phyloP scores from a whole-genome alignment of 352 stramenopile species.

The Phytophthora rubi region DNA sequence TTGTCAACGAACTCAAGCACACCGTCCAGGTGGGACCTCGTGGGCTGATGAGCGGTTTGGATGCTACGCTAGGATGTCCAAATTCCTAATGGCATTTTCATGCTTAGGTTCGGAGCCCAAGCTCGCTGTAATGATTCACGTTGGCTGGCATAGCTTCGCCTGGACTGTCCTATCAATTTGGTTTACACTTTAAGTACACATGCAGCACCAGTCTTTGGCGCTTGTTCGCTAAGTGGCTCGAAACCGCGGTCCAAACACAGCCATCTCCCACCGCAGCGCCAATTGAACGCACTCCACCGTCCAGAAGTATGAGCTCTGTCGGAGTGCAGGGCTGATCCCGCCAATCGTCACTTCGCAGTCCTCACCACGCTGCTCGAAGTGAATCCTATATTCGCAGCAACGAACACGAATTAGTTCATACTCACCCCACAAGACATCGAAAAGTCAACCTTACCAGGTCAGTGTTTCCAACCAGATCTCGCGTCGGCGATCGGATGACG shows the following conservation, averaged over 20 bases:
- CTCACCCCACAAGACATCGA: not conserved
- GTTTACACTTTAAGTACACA: not conserved
- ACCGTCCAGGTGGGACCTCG: not conserved
- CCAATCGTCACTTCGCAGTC: slow-evolving; percentile 45
- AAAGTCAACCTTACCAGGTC: slow-evolving; percentile 23
- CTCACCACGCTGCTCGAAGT: slow-evolving; percentile 42
- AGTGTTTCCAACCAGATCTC: slow-evolving; percentile 38
- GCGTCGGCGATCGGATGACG: slow-evolving; percentile 8
- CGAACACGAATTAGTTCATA: slow-evolving; percentile 6
- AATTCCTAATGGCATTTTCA: too few relatives aligned
- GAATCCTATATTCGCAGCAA: slow-evolving; percentile 23
- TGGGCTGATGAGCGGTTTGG: not conserved
- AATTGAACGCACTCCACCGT: slow-evolving; percentile 48
- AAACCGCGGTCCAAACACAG: slow-evolving; percentile 42
- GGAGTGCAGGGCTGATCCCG: slow-evolving; percentile 42
- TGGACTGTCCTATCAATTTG: not conserved
- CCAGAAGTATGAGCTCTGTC: slow-evolving; percentile 50
- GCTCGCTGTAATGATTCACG: too few relatives aligned
- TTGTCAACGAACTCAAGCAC: not conserved
- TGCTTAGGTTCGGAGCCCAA: too few relatives aligned
- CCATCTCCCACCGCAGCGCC: slow-evolving; percentile 49
- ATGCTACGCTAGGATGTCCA: too few relatives aligned
- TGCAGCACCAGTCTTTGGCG: not conserved
- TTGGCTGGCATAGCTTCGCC: too few relatives aligned
- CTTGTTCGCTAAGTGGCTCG: slow-evolving; percentile 16